Evolutionary conservation across 2,329 filamentous ascomycete species (phyloP).

Genomic region (Paecilomyces sp.): DNA sequence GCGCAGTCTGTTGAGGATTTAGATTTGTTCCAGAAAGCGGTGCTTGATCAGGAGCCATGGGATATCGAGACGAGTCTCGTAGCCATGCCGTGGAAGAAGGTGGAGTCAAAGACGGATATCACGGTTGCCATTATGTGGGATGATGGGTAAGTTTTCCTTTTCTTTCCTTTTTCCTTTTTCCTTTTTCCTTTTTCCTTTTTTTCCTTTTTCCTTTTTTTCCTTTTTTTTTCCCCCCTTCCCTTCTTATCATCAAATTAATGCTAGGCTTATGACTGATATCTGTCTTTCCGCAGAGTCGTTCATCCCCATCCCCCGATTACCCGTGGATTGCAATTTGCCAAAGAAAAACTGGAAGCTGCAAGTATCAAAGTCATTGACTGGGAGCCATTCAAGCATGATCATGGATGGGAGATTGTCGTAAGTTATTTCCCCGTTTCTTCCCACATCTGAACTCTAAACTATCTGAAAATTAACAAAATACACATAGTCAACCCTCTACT

Average conservation of each 20-base stretch:
- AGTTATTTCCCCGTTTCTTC: not conserved
- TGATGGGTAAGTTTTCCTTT: conserved; percentile 40
- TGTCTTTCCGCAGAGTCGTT: conserved; percentile 37
- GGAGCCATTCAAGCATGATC: conserved; percentile 26
- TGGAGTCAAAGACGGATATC: conserved; percentile 15
- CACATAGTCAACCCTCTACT: conserved; percentile 37
- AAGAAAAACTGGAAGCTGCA: conserved; percentile 30
- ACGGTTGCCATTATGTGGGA: conserved; percentile 56
- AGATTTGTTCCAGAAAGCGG: conserved; percentile 29
- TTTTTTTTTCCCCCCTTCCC: not conserved
- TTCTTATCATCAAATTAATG: too few relatives aligned
- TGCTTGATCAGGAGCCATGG: conserved; percentile 37
- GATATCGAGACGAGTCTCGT: conserved; percentile 32
- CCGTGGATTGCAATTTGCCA: conserved; percentile 25
- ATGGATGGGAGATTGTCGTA: conserved; percentile 30
- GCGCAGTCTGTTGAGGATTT: conserved; percentile 24
- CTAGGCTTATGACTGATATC: not conserved
- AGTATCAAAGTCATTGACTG: conserved; percentile 36
- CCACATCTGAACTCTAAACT: not conserved
- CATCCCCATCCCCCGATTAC: conserved; percentile 59
- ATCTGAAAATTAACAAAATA: not conserved
- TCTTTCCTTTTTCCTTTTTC: too few relatives aligned
- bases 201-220: too few relatives aligned
- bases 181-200: too few relatives aligned
- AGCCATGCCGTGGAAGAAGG: conserved; percentile 34